A percentile compares a stretch with the other conserved stretches of the same genome.
Conservation (phyloP, 345 rosid genomes). For the Sonneratia caseolaris region DNA sequence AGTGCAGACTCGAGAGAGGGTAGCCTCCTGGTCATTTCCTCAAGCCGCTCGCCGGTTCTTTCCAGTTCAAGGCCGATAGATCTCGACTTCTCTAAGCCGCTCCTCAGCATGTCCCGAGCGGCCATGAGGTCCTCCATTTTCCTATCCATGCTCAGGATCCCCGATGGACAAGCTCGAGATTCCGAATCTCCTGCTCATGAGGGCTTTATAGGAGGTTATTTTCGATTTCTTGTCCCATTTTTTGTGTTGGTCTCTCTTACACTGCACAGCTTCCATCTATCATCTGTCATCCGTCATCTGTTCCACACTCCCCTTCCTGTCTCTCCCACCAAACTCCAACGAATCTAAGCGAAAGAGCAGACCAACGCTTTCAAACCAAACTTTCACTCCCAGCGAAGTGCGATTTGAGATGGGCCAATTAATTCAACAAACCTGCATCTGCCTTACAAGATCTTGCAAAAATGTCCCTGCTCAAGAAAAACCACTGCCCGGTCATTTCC, state of each 20-base stretch:
- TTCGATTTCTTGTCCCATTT: neutral
- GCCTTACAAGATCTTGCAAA: neutral
- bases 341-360: conserved; percentile 17
- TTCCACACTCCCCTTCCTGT: neutral
- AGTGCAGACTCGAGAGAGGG: conserved; percentile 23
- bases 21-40: conserved; percentile 24
- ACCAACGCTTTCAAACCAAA: conserved; percentile 49
- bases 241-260: conserved; percentile 16
- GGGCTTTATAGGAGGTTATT: neutral
- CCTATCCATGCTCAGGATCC: conserved; percentile 24
- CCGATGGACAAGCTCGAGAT: neutral
- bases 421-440: conserved; percentile 20
- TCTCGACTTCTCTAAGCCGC: neutral
- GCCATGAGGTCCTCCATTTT: conserved; percentile 28
- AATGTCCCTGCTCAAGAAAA: too few species aligned
- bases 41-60: conserved; percentile 8
- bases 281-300: neutral
- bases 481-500: too few species aligned
- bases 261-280: conserved; percentile 15
- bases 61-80: neutral
- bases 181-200: neutral
- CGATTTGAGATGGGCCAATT: conserved; percentile 12
- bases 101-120: neutral
- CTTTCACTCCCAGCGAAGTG: conserved; percentile 42
- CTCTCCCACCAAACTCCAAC: conserved; percentile 37